These are phyloP conservation scores for Galium porrigens DNA, from an alignment of 305 asterid genomes.

Conservation along the genomic window DNA sequence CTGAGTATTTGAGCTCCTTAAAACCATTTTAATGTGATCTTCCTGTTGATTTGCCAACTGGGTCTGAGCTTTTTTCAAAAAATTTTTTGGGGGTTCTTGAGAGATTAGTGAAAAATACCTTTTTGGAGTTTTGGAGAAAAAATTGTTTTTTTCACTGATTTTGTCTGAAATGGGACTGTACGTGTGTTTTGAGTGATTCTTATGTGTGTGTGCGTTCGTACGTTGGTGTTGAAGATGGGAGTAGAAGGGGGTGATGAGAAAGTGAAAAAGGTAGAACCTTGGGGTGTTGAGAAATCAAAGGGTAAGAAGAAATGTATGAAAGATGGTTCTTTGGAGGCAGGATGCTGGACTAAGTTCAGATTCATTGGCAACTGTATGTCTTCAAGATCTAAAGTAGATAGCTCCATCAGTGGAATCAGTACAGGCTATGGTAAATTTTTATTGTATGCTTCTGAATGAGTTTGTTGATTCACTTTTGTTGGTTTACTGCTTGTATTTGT, in stretches of 20 bases:
- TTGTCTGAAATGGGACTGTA: constrained; percentile 15
- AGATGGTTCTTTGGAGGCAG: constrained; percentile 28
- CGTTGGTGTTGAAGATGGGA: constrained; percentile 41
- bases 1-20: constrained; percentile 20
- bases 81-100: constrained; percentile 10
- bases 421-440: constrained; percentile 43
- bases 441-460: neutral
- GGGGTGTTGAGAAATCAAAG: constrained; percentile 49
- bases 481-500: constrained; percentile 2
- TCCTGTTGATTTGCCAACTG: constrained; percentile 18
- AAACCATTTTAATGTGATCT: constrained; percentile 15
- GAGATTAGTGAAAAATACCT: constrained; percentile 8
- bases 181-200: constrained; percentile 12
- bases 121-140: constrained; percentile 9
- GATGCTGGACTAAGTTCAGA: constrained; percentile 72
- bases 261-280: constrained; percentile 42
- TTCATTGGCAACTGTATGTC: constrained; percentile 67
- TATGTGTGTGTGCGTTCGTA: neutral
- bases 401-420: constrained; percentile 76
- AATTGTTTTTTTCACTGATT: constrained; percentile 6
- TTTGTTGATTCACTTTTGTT: neutral
- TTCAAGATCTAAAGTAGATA: constrained; percentile 96
- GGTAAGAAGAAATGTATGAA: constrained; percentile 33
- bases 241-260: constrained; percentile 50
- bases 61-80: constrained; percentile 20